Evolutionary conservation across 2,329 filamentous ascomycete species (phyloP), one percentile per base, ranked within the genome.

Genomic region (Onygenales sp.): DNA sequence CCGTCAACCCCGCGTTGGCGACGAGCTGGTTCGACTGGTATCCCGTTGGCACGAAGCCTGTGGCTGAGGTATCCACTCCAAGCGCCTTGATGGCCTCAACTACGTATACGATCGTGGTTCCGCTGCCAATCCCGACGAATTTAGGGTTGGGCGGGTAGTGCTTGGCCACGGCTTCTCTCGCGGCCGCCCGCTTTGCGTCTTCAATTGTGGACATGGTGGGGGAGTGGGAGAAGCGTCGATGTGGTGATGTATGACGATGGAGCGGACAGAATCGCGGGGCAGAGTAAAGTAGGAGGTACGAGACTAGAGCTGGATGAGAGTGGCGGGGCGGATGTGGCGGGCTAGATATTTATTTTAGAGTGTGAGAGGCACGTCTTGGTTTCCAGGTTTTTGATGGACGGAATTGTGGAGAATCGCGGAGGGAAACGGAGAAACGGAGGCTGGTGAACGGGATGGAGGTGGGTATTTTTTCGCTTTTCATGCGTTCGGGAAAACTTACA

Each of bases 11-110:
- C 17, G 89, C 88, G 48, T 79, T 75, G 57, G 88, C 80, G 64
- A 98, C 94, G 51, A 96, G 82, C 62, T 90, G 86, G 61, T 88
- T 88, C 43, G 87, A 93, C 67, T 95, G 90, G 74, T 85, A 92
- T 27, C 93, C 93, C 0, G 93, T 98, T 6, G 93, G 92, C 33
- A 95, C 80, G 71, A 96, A 98, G 65, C 82, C 84, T 76, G 95
- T 95, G 59, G 73, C 56, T 11, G 68, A 69, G 42, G 72, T 74
- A 42, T 76, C 70, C 9, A 71, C 56, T 3, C 68, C 70, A 14
- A 77, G 68, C 50, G 70, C 70, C 58, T 74, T 75, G 65, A 85
- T 85, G 32, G 82, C 82, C 62, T 85, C 80, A 55, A 85, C 81
- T 54, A 84, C 82, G 66, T 85, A 85, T 61, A 84, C 78, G 56